Evolutionary conservation across 176 grass and related monocot genomes (phyloP).

Genomic region (Pontederia crassipes): DNA sequence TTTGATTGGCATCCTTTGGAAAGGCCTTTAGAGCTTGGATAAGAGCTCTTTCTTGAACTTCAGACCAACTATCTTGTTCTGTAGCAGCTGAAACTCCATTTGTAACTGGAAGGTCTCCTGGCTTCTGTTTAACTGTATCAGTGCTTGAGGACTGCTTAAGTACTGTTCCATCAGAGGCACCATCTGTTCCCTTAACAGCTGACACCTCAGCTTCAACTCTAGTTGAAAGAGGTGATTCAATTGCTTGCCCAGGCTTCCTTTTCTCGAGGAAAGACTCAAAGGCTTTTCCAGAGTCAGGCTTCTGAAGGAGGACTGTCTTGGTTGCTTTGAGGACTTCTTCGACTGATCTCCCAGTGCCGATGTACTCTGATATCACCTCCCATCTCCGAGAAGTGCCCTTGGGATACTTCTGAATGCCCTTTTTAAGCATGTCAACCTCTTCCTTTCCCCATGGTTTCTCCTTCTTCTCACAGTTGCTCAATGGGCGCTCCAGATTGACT

Average conservation of each 20-base stretch:
- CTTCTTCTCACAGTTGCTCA: constrained; percentile 62
- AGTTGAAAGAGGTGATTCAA: constrained; percentile 71
- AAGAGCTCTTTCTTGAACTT: constrained; percentile 70
- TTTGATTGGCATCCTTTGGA: constrained; percentile 82
- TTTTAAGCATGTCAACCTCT: constrained; percentile 90
- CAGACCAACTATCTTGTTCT: constrained; percentile 75
- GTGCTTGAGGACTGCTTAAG: constrained; percentile 25
- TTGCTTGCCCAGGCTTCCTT: constrained; percentile 57
- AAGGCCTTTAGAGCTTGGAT: constrained; percentile 94
- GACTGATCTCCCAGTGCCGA: constrained; percentile 71
- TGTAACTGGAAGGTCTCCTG: constrained; percentile 18
- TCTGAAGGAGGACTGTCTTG: constrained; percentile 81
- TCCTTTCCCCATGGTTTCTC: constrained; percentile 83
- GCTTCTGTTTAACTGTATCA: constrained; percentile 23
- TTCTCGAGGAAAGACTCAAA: constrained; percentile 98
- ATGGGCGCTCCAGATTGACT: constrained; percentile 14
- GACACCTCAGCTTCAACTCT: constrained; percentile 33
- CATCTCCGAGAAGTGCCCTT: constrained; percentile 86
- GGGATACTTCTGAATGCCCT: constrained; percentile 88
- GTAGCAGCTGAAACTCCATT: constrained; percentile 28
- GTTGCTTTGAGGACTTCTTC: constrained; percentile 98
- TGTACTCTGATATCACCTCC: constrained; percentile 92
- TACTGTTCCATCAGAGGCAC: constrained; percentile 20
- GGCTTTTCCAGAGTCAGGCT: constrained; percentile 91
- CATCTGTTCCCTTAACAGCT: constrained; percentile 18